These are phyloP conservation scores for Lippia alba DNA, from an alignment of 305 asterid genomes.

Conservation along the genomic window DNA sequence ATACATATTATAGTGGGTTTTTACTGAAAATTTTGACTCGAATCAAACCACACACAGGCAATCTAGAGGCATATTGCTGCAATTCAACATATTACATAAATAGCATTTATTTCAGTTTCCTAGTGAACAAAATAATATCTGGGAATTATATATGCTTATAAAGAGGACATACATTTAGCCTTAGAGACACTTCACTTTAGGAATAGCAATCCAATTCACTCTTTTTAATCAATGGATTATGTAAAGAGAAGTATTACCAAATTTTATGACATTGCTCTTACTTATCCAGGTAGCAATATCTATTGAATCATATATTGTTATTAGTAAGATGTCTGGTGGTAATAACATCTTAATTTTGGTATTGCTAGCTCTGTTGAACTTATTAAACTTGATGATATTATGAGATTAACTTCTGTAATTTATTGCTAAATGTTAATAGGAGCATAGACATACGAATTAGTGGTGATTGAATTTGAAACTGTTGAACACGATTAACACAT, in stretches of 20 bases:
- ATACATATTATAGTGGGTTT: background rate
- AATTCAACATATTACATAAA: slow-evolving; percentile 4
- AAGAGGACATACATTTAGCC: background rate
- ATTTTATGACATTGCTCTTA: background rate
- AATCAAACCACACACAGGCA: background rate
- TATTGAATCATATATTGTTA: slow-evolving; percentile 6
- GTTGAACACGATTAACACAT: slow-evolving; percentile 22
- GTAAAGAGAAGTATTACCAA: background rate
- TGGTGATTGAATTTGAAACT: slow-evolving; percentile 29
- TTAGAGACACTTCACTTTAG: background rate
- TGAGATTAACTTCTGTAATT: background rate
- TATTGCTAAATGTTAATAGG: slow-evolving; percentile 1
- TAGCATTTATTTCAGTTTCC: slow-evolving; percentile 14
- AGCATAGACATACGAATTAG: slow-evolving; percentile 22
- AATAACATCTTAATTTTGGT: background rate
- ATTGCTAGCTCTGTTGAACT: slow-evolving; percentile 3
- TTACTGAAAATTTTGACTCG: slow-evolving; percentile 16
- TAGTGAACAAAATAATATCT: slow-evolving; percentile 16
- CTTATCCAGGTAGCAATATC: slow-evolving; percentile 11
- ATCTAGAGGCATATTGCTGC: background rate
- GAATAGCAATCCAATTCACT: background rate
- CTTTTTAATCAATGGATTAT: background rate
- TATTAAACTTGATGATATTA: background rate
- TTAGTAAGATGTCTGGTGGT: background rate
- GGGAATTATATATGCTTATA: background rate